Percentiles rank a stretch among this genome's conserved stretches.
Conservation (phyloP, 2,329 filamentous ascomycete genomes). For the Botrytis tulipae region DNA sequence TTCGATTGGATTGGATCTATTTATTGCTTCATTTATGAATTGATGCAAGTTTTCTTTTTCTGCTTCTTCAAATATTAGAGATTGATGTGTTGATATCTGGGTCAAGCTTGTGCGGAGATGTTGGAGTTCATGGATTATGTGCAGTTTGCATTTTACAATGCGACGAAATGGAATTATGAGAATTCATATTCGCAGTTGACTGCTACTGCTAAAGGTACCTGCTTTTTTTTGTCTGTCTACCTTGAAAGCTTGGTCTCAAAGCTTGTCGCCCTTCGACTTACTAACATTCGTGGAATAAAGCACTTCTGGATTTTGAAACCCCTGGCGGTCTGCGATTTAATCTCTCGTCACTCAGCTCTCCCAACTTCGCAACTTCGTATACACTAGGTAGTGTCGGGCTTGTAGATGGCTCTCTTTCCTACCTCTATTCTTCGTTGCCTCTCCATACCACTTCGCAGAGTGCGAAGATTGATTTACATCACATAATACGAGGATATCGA, state of each 20-base stretch:
- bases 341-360: slow-evolving; percentile 85
- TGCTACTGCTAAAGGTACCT: slow-evolving; percentile 70
- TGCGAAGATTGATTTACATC: slow-evolving; percentile 70
- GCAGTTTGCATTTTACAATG: slow-evolving; percentile 83
- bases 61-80: not conserved
- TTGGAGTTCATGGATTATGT: slow-evolving; percentile 98
- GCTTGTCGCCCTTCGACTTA: slow-evolving; percentile 22
- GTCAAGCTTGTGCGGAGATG: slow-evolving; percentile 52
- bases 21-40: not conserved
- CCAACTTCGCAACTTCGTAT: slow-evolving; percentile 93
- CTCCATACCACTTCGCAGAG: slow-evolving; percentile 69
- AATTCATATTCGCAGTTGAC: slow-evolving; percentile 89
- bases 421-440: slow-evolving; percentile 87
- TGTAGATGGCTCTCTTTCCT: slow-evolving; percentile 95
- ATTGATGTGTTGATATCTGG: slow-evolving; percentile 8
- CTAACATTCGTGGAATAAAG: slow-evolving; percentile 44
- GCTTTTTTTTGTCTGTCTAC: not conserved
- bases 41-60: not conserved
- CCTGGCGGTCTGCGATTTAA: slow-evolving; percentile 82
- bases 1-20: not conserved
- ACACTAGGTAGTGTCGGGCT: slow-evolving; percentile 84
- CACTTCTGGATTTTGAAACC: slow-evolving; percentile 83
- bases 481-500: slow-evolving; percentile 78
- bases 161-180: slow-evolving; percentile 85
- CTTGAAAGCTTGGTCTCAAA: slow-evolving; percentile 25